Percentiles rank a stretch among this genome's conserved stretches.
Evolutionary conservation across 129 eudicot genomes (phyloP).

Genomic region (Flaveria sonorensis): DNA sequence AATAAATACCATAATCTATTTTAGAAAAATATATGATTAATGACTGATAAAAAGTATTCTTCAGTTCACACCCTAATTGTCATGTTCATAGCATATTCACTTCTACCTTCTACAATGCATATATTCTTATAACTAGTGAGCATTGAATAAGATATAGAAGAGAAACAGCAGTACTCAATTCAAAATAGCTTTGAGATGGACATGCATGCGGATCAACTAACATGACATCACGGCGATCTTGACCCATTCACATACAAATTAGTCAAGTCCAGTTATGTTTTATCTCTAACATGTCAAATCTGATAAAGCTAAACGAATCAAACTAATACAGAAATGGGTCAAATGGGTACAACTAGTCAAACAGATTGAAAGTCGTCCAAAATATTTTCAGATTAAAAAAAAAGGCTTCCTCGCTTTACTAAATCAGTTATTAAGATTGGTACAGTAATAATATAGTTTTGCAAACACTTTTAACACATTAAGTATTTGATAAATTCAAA

Average conservation of each 20-base stretch:
- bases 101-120: slow-evolving; percentile 21
- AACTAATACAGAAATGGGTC: background rate
- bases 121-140: slow-evolving; percentile 2
- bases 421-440: background rate
- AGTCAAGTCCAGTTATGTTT: background rate
- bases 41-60: background rate
- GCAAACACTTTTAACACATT: background rate
- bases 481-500: background rate
- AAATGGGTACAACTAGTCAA: background rate
- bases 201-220: background rate
- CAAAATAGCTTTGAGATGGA: background rate
- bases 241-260: background rate
- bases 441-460: background rate
- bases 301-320: background rate
- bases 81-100: background rate
- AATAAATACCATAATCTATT: slow-evolving; percentile 32
- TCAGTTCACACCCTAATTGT: slow-evolving; percentile 1
- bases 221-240: background rate
- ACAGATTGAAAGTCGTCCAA: background rate
- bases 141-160: background rate
- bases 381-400: background rate
- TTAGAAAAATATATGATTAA: slow-evolving; percentile 12
- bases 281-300: background rate
- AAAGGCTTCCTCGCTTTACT: background rate
- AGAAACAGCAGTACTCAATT: background rate